Evolutionary conservation across 73 alveolate species (phyloP), one percentile per base, ranked within the genome.

Genomic region (Breviolum minutum): DNA sequence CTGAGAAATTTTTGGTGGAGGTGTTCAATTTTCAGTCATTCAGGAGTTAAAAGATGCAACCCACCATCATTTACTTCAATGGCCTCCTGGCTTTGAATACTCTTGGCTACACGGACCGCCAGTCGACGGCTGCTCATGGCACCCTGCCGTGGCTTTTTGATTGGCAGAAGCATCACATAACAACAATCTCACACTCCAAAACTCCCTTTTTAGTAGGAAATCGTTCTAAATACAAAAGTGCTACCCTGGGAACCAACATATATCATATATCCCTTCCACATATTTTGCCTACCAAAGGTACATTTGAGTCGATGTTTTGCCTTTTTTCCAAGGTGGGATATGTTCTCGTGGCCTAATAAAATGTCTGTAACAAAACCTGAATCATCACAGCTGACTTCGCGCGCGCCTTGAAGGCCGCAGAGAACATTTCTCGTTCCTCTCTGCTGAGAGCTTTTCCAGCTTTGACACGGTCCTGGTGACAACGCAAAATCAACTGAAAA

Each of bases 31-130:
- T 66, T 77, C 86, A n/a, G 27, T 7, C 86, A n/a, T 0, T 10
- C 61, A 7, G 24, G 77, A 17, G 77, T 6, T 22, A 68, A 68
- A 68, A 68, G 77, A 2, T 68, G n/a, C 24, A 22, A 8, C 66
- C 54, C 40, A 29, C 30, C 3, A 3, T 40, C 54, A 40, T 40
- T 40, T 40, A 40, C 54, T 40, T 40, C 54, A 40, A 40, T 40
- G 54, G 98, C 98, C 98, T 92, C 98, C 90, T 92, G 98, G 48
- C 83, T 80, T 32, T 92, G 98, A 80, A 92, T 80, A 81, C 98
- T 92, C 90, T 92, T 92, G 80, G 80, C 64, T 64, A 92, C 90
- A 14, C 98, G 98, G 54, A 92, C 98, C 60, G 98, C 98, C 5
- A 74, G 74, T 40, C 98, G 98, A 60, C 98, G 98, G 68, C 90